Percentiles rank a stretch among this genome's conserved stretches.
Conservation (phyloP, 163 green algal genomes). For the Smithsoniella earleae region DNA sequence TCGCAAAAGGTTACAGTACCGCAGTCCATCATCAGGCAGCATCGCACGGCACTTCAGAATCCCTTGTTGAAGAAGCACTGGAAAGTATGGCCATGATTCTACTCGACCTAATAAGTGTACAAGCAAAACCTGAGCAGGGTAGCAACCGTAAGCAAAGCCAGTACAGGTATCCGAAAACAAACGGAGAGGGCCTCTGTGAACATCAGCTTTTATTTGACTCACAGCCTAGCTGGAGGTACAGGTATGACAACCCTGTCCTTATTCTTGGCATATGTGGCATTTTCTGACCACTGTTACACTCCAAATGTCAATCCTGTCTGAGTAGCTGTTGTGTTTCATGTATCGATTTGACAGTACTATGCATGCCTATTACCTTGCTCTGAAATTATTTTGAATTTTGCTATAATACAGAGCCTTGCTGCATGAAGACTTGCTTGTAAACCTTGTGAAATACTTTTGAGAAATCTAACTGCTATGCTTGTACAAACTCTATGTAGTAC, state of each 20-base stretch:
- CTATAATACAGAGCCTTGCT: too few relatives aligned
- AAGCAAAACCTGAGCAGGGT: not conserved
- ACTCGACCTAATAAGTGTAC: not conserved
- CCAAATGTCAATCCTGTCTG: too few relatives aligned
- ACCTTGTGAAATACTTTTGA: not conserved
- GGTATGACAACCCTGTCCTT: too few relatives aligned
- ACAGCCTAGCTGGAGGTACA: constrained; percentile 11
- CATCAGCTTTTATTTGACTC: constrained; percentile 10
- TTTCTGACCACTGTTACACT: not conserved
- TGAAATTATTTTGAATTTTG: too few relatives aligned
- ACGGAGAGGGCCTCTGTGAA: not conserved
- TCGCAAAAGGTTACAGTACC: not conserved
- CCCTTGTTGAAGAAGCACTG: not conserved
- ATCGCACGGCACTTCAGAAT: too few relatives aligned
- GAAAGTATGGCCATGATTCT: not conserved
- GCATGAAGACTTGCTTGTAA: too few relatives aligned
- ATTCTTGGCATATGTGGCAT: too few relatives aligned
- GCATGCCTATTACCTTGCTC: too few relatives aligned
- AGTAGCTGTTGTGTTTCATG: too few relatives aligned
- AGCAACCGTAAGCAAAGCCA: not conserved
- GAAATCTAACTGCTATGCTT: too few relatives aligned
- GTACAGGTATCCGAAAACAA: not conserved
- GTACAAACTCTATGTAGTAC: not conserved
- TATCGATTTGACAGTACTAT: too few relatives aligned
- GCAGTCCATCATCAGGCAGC: too few relatives aligned